Evolutionary conservation across 1,139 yeast genomes (phyloP), one percentile per base, ranked within the genome.

Genomic region (Saccharomyces pastorianus): DNA sequence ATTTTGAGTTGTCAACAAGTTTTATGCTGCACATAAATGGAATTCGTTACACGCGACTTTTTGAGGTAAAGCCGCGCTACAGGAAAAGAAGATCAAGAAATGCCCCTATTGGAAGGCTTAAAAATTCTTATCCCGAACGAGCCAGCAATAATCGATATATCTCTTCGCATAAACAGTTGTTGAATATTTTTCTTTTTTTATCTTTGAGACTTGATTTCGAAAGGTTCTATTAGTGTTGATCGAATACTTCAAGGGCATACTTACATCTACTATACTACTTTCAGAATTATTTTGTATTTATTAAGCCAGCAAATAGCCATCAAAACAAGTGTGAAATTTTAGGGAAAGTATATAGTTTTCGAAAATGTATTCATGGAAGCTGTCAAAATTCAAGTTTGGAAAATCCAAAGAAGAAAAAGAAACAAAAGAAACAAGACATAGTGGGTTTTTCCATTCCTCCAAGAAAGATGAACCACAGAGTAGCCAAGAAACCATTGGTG

Each of bases 311-410:
- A 17, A 25, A 20, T 20, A 20, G 23, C 4, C n/a, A 26, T 20
- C 20, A 5, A 11, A 26, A 13, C 11, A 25, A 13, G 13, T 11
- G 29, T 11, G 32, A 9, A 4, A 17, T 28, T 25, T 25, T 27
- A 46, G 20, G 13, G n/a, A 25, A 17, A 13, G 17, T 28, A 9
- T 29, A 52, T 11, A 41, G 29, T 26, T 38, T 20, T 13, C n/a
- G 20, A 29, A 28, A 38, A 64, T 65, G 67, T 62, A 63, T 49
- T 61, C 64, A 23, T 65, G 67, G 68, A 64, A 64, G 23, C 23
- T 20, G 56, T 58, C 65, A 13, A 65, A 63, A 55, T 63, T 65
- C 54, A 61, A 59, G 51, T 65, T 65, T 51, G 51, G 51, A 7
- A 20, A 20, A 20, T 20, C 23, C 4, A 20, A 20, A 20, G 23